These are phyloP conservation scores for Leucosporidium creatinivorum DNA, from an alignment of 768 basidiomycete genomes.

Conservation along the genomic window DNA sequence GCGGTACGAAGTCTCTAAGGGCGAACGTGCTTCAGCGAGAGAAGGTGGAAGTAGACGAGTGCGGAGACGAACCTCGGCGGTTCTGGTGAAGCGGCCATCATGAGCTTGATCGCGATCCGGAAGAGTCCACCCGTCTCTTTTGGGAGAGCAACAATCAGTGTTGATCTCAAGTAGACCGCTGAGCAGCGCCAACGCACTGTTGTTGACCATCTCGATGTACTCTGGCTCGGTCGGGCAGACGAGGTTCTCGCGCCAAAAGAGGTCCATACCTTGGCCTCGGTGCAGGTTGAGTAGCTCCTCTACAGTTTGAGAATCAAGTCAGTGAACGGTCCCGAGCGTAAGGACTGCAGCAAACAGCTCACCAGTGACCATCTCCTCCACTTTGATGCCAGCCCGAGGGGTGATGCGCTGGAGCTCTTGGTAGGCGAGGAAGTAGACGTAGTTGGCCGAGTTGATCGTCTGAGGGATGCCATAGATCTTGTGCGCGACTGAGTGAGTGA, in stretches of 20 bases:
- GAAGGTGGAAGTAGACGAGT: no score
- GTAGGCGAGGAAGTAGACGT: conserved; percentile 90
- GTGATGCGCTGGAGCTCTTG: conserved; percentile 54
- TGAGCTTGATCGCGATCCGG: conserved; percentile 82
- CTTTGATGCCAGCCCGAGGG: conserved; percentile 28
- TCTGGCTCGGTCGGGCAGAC: conserved; percentile 90
- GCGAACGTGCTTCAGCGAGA: not conserved
- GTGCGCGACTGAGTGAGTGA: conserved; percentile 61
- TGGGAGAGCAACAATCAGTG: not conserved
- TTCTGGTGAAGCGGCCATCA: conserved; percentile 62
- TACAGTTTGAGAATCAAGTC: conserved; percentile 18
- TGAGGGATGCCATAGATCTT: conserved; percentile 95
- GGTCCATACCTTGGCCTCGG: conserved; percentile 87
- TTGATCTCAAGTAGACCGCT: not conserved
- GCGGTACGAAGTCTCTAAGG: conserved; percentile 65
- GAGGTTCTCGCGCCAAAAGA: conserved; percentile 87
- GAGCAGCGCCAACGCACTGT: conserved; percentile 58
- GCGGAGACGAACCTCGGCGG: conserved; percentile 41
- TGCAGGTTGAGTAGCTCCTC: conserved; percentile 78
- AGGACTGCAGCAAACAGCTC: conserved; percentile 23
- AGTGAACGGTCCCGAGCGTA: conserved; percentile 30
- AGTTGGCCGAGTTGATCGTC: conserved; percentile 95
- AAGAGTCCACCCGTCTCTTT: conserved; percentile 91
- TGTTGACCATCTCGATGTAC: conserved; percentile 91
- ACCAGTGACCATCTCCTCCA: conserved; percentile 73